Base-by-base conservation (phyloP, 305 asterid genomes). In the Fraxinus paxiana region DNA sequence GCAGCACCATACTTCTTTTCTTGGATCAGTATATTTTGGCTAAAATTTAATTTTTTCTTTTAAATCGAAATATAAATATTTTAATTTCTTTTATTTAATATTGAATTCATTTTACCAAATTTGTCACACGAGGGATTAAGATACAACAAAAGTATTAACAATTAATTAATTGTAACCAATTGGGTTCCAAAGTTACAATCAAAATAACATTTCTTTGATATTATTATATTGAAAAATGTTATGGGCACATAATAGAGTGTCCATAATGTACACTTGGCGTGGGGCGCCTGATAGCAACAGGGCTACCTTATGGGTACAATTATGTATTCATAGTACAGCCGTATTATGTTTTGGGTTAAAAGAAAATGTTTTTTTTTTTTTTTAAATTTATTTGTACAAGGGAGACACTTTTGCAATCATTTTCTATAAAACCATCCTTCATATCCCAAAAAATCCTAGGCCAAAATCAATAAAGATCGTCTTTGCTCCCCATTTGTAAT, bases 401-500 rank as follows among this genome's bases (percentile, higher is more conserved):
- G 80, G 75, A 51, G 79, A 38, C 69, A 54, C 71, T 82, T 83
- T 76, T 81, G 75, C 38, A 46, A 80, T 76, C 83, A 79, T 65
- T 82, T 81, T 67, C 81, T 35, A 18, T 51, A 46, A 37, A 79
- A 81, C 83, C 80, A 22, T 65, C 80, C 63, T 75, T 79, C 75
- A 61, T 15, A 33, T 10, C 75, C 73, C 26, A 54, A 61, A 81
- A 80, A 31, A 82, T 84, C 88, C 85, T 79, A 83, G 81, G 61
- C 78, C 77, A 83, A 83, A 78, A 85, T 88, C 86, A 75, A 54
- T 31, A 46, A 38, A 70, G 91, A 85, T 88, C 51, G 82, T 74
- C 79, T 87, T 73, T 87, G 95, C 83, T 86, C 92, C 92, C 92
- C 90, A 81, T 87, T 84, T 83, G n/a, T 51, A 82, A 76, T 70